Evolutionary conservation across 495 filamentous ascomycete genomes (phyloP).

Genomic region (Aspergillus coremiiformis): DNA sequence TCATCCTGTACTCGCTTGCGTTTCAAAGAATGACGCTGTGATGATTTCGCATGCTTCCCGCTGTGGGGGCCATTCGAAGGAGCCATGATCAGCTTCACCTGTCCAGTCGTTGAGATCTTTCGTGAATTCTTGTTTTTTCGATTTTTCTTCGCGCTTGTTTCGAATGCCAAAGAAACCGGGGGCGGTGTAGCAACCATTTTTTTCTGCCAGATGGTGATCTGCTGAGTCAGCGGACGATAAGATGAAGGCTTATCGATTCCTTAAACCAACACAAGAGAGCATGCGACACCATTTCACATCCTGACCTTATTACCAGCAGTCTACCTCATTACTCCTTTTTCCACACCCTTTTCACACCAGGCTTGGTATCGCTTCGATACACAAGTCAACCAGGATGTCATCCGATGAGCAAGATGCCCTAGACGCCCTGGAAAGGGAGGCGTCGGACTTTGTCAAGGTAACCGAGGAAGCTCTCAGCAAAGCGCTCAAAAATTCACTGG

Average conservation of each 20-base stretch:
- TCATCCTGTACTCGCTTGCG: conserved; percentile 51
- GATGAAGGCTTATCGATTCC: conserved; percentile 13
- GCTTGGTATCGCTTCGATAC: not conserved
- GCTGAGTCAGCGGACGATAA: conserved; percentile 38
- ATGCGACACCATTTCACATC: not conserved
- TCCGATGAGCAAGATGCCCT: conserved; percentile 72
- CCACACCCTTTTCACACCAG: not conserved
- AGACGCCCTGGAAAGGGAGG: conserved; percentile 76
- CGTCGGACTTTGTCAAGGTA: conserved; percentile 85
- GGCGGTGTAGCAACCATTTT: conserved; percentile 26
- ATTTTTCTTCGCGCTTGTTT: not conserved
- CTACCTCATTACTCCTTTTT: not conserved
- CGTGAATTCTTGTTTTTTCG: not conserved
- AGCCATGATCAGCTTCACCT: conserved; percentile 25
- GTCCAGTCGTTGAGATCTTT: not conserved
- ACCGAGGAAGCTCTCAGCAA: not conserved
- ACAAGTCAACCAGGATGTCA: conserved; percentile 21
- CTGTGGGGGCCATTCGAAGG: conserved; percentile 15
- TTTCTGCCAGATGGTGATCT: conserved; percentile 10
- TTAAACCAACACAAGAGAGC: not conserved
- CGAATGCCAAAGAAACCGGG: not conserved
- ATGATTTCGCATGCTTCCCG: conserved; percentile 21
- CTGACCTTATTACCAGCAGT: not conserved
- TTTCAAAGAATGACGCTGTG: conserved; percentile 45
- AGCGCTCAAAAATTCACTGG: not conserved